Evolutionary conservation across 2,329 filamentous ascomycete genomes (phyloP).

Genomic region (Domatiomyces catenatus): DNA sequence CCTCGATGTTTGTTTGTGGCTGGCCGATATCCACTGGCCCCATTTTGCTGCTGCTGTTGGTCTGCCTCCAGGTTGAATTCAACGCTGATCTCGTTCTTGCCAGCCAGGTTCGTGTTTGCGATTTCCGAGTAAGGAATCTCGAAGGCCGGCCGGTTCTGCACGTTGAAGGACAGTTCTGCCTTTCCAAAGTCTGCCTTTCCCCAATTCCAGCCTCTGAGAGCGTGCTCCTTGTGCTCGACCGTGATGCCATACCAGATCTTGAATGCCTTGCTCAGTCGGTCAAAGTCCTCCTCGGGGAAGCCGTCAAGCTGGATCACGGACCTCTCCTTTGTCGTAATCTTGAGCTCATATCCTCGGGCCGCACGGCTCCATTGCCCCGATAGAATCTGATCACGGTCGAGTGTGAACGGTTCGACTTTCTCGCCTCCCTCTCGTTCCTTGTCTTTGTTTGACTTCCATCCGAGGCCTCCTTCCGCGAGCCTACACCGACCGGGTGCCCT

Average conservation of each 20-base stretch:
- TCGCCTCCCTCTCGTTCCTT: constrained; percentile 33
- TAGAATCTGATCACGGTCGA: constrained; percentile 72
- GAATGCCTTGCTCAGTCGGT: constrained; percentile 80
- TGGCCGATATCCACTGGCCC: constrained; percentile 57
- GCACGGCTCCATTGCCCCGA: constrained; percentile 90
- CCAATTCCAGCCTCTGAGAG: constrained; percentile 97
- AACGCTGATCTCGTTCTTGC: constrained; percentile 93
- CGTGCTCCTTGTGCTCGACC: constrained; percentile 84
- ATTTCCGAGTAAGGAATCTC: constrained; percentile 96
- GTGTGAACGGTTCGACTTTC: constrained; percentile 72
- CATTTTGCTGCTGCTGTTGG: constrained; percentile 45
- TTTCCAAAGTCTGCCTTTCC: constrained; percentile 95
- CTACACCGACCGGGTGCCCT: constrained; percentile 85
- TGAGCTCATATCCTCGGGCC: constrained; percentile 81
- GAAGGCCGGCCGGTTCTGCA: constrained; percentile 90
- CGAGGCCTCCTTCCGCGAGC: constrained; percentile 84
- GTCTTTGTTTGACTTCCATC: constrained; percentile 64
- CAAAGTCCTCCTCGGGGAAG: constrained; percentile 86
- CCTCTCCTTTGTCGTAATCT: constrained; percentile 70
- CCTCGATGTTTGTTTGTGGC: constrained; percentile 58
- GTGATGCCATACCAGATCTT: constrained; percentile 96
- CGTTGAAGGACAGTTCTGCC: constrained; percentile 87
- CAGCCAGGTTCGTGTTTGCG: constrained; percentile 90
- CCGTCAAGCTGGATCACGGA: constrained; percentile 88
- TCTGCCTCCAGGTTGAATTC: constrained; percentile 72